Conservation (phyloP, 495 filamentous ascomycete genomes). For the Daldinia caldariorum region DNA sequence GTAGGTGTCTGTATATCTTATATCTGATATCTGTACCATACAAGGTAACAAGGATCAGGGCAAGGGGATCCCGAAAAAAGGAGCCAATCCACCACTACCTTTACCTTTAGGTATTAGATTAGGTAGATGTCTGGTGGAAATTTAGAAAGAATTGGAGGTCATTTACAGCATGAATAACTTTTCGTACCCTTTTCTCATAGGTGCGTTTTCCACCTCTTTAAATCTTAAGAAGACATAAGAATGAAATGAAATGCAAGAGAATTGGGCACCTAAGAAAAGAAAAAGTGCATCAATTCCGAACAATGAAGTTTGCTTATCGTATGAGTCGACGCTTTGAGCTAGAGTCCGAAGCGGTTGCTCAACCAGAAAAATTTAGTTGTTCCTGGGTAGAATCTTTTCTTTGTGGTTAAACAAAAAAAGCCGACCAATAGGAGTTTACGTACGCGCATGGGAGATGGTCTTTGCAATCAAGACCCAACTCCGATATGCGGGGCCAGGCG, state of each 20-base stretch:
- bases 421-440: slow-evolving; percentile 29
- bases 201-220: slow-evolving; percentile 4
- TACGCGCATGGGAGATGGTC: not conserved
- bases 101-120: not conserved
- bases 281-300: slow-evolving; percentile 10
- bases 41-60: not conserved
- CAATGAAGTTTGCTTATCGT: slow-evolving; percentile 36
- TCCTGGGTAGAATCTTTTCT: slow-evolving; percentile 32
- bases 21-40: slow-evolving; percentile 2
- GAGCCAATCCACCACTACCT: slow-evolving; percentile 2
- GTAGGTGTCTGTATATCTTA: too few species aligned
- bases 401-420: slow-evolving; percentile 19
- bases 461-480: slow-evolving; percentile 1
- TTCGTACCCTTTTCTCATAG: not conserved
- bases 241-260: slow-evolving; percentile 12
- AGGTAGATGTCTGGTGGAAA: slow-evolving; percentile 11
- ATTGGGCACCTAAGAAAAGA: slow-evolving; percentile 7
- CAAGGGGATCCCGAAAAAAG: not conserved
- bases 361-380: slow-evolving; percentile 24
- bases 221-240: slow-evolving; percentile 13
- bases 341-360: slow-evolving; percentile 38
- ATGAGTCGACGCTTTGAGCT: slow-evolving; percentile 41
- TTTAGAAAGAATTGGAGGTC: slow-evolving; percentile 9
- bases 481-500: slow-evolving; percentile 38
- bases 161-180: slow-evolving; percentile 15